A percentile compares a stretch with the other conserved stretches of the same genome.
Evolutionary conservation across 192 early-diverging fungal species (phyloP).

Genomic region (Spinellus fusiger): DNA sequence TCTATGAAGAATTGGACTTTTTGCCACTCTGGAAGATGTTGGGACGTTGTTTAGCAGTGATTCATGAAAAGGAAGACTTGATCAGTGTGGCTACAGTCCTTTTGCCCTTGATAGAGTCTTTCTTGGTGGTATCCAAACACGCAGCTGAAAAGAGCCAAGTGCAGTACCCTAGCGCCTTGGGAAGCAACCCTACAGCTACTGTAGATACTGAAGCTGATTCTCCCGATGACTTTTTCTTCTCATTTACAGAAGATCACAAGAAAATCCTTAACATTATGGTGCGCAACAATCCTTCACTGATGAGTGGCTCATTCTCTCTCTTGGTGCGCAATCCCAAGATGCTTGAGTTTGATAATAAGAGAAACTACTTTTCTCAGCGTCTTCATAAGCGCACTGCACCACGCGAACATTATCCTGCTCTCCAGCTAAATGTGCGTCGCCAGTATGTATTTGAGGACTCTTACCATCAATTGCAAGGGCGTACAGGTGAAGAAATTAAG

Average conservation of each 20-base stretch:
- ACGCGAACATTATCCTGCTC: constrained; percentile 58
- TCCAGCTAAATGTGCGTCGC: constrained; percentile 89
- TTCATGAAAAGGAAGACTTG: constrained; percentile 73
- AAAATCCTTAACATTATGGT: constrained; percentile 98
- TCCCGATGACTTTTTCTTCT: constrained; percentile 66
- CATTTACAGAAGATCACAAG: constrained; percentile 89
- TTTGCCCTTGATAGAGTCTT: constrained; percentile 91
- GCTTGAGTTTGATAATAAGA: constrained; percentile 98
- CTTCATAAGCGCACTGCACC: constrained; percentile 73
- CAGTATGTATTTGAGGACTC: constrained; percentile 96
- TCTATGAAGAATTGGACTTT: constrained; percentile 50
- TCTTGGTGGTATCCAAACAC: constrained; percentile 97
- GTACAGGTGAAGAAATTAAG: constrained; percentile 90
- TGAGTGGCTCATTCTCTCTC: constrained; percentile 95
- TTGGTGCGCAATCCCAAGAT: constrained; percentile 97
- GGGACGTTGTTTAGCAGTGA: constrained; percentile 64
- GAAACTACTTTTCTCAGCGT: constrained; percentile 94
- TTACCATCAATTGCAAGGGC: constrained; percentile 86
- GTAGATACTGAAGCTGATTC: neutral
- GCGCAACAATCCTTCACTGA: constrained; percentile 89
- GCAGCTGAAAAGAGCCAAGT: constrained; percentile 41
- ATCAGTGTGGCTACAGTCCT: constrained; percentile 89
- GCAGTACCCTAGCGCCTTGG: neutral
- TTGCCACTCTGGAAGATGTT: constrained; percentile 72
- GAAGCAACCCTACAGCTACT: neutral